phyloP scores from a whole-genome alignment of 352 stramenopile species.

The Phytophthora ohioensis region DNA sequence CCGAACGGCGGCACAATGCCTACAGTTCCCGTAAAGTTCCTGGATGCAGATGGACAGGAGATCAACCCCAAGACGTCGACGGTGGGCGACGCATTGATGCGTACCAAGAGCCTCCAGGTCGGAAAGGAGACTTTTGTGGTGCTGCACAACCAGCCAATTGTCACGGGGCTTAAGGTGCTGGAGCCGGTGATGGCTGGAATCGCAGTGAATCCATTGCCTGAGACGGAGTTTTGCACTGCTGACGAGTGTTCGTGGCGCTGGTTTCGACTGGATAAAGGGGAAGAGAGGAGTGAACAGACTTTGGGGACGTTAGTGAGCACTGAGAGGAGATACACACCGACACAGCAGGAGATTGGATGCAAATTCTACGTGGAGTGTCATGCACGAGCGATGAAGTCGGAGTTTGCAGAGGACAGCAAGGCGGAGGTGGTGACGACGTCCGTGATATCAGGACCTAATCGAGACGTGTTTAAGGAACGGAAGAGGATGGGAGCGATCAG shows the following conservation, averaged over 20 bases:
- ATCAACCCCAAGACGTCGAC: constrained; percentile 41
- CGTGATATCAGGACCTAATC: constrained; percentile 56
- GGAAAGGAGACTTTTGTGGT: constrained; percentile 55
- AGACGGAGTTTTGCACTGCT: constrained; percentile 69
- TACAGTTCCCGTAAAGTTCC: constrained; percentile 53
- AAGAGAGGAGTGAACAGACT: constrained; percentile 2
- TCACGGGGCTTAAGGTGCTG: constrained; percentile 56
- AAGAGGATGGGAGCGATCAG: constrained; percentile 21
- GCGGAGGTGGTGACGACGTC: constrained; percentile 41
- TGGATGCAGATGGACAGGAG: constrained; percentile 41
- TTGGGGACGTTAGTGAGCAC: constrained; percentile 24
- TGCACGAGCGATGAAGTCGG: constrained; percentile 44
- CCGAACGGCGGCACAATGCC: constrained; percentile 22
- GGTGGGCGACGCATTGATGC: constrained; percentile 59
- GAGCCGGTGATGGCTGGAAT: constrained; percentile 61
- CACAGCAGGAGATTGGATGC: constrained; percentile 47
- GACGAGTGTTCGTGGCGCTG: constrained; percentile 76
- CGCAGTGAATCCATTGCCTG: constrained; percentile 50
- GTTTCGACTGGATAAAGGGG: constrained; percentile 44
- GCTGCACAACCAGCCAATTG: constrained; percentile 67
- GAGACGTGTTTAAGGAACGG: constrained; percentile 60
- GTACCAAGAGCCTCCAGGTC: constrained; percentile 53
- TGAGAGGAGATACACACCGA: constrained; percentile 52
- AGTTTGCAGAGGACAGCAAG: constrained; percentile 51
- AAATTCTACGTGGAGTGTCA: constrained; percentile 66